Evolutionary conservation across 495 filamentous ascomycete species (phyloP).

Genomic region (Parathielavia appendiculata): DNA sequence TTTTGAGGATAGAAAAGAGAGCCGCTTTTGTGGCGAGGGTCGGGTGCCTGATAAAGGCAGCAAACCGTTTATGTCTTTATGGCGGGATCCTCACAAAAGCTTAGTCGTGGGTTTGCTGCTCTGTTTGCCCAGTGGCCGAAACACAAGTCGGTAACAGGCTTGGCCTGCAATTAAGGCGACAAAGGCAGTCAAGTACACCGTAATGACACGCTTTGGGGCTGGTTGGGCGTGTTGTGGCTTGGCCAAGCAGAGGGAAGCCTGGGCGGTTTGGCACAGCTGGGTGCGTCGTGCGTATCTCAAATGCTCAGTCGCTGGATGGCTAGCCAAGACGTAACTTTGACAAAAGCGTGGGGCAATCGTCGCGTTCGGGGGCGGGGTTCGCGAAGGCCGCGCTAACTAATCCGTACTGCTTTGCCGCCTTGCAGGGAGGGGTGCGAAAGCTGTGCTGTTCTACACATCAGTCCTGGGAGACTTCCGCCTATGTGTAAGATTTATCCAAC

Average conservation of each 20-base stretch:
- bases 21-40: not conserved
- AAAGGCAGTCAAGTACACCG: not conserved
- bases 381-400: not conserved
- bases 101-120: conserved; percentile 12
- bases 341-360: conserved; percentile 2
- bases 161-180: conserved; percentile 4
- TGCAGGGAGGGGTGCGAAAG: too few relatives aligned
- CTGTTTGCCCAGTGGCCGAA: conserved; percentile 8
- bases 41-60: conserved; percentile 10
- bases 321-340: conserved; percentile 4
- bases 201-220: not conserved
- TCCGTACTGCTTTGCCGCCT: not conserved
- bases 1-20: not conserved
- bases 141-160: conserved; percentile 12
- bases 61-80: not conserved
- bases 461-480: too few relatives aligned
- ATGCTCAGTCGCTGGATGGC: conserved; percentile 1
- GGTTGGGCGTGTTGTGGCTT: not conserved
- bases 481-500: too few relatives aligned
- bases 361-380: not conserved
- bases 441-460: too few relatives aligned
- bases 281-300: conserved; percentile 4
- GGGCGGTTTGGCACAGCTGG: not conserved
- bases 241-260: not conserved
- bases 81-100: conserved; percentile 6